Conservation (phyloP, 805 yeast genomes). For the Saturnispora dispora region DNA sequence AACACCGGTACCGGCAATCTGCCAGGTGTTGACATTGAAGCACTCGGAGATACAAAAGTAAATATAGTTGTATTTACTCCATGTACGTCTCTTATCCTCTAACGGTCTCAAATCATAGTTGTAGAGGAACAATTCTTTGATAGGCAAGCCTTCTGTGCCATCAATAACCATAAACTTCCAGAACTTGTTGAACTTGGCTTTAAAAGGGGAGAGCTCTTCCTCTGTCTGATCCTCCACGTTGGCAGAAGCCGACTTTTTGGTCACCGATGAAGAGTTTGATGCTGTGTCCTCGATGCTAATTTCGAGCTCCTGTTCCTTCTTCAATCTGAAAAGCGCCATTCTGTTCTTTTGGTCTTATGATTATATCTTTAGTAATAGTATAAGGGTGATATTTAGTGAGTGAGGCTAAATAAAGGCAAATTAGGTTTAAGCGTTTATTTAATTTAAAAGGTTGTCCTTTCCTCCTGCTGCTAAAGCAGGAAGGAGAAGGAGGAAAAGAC, state of each 20-base stretch:
- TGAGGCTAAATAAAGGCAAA: not conserved
- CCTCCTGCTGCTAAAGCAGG: conserved; percentile 1
- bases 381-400: not conserved
- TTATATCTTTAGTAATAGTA: not conserved
- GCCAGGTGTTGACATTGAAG: conserved; percentile 23
- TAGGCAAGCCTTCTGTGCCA: conserved; percentile 31
- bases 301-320: not conserved
- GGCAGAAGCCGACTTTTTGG: not conserved
- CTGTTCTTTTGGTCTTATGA: not conserved
- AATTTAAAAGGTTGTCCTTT: not conserved
- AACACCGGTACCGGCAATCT: conserved; percentile 29
- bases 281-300: not conserved
- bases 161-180: conserved; percentile 13
- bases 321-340: not conserved
- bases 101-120: conserved; percentile 30
- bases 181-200: not conserved
- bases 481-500: conserved; percentile 6
- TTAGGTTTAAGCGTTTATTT: not conserved
- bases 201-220: not conserved
- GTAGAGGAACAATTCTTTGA: conserved; percentile 51
- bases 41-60: conserved; percentile 23
- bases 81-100: conserved; percentile 24
- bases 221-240: not conserved
- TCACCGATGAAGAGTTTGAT: not conserved
- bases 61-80: conserved; percentile 17